Percentiles rank a stretch among this genome's conserved stretches.
Evolutionary conservation across 2,329 filamentous ascomycete species (phyloP).

Genomic region (Gliomastix tumulicola): DNA sequence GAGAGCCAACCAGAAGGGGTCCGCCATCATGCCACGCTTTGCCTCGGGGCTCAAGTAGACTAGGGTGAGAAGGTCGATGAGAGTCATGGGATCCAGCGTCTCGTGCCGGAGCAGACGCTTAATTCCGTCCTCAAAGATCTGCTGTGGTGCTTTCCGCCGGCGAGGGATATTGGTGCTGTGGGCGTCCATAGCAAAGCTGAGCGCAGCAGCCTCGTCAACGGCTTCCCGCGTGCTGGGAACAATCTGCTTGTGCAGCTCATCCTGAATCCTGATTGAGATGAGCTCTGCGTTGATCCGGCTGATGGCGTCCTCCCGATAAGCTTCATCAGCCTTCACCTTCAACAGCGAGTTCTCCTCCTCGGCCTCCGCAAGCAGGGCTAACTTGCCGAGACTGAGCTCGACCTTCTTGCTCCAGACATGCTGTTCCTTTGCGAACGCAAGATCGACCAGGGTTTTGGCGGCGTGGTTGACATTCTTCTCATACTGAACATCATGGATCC

Average conservation of each 20-base stretch:
- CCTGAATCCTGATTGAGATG: slow-evolving; percentile 70
- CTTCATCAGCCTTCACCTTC: slow-evolving; percentile 26
- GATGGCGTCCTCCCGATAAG: slow-evolving; percentile 33
- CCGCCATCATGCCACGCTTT: slow-evolving; percentile 33
- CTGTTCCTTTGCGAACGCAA: slow-evolving; percentile 65
- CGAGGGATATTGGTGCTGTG: slow-evolving; percentile 50
- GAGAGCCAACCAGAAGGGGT: slow-evolving; percentile 72
- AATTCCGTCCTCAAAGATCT: slow-evolving; percentile 66
- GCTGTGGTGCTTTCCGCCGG: slow-evolving; percentile 58
- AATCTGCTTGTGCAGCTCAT: slow-evolving; percentile 66
- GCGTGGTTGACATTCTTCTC: slow-evolving; percentile 72
- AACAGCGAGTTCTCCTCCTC: slow-evolving; percentile 23
- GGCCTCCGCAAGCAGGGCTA: slow-evolving; percentile 63
- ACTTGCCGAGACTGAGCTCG: slow-evolving; percentile 81
- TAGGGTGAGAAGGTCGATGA: slow-evolving; percentile 75
- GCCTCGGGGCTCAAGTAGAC: slow-evolving; percentile 39
- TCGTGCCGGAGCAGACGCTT: slow-evolving; percentile 63
- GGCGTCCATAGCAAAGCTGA: slow-evolving; percentile 67
- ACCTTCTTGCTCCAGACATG: slow-evolving; percentile 92
- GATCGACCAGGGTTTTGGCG: slow-evolving; percentile 59
- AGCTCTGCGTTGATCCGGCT: slow-evolving; percentile 56
- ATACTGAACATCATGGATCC: slow-evolving; percentile 86
- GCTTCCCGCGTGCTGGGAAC: slow-evolving; percentile 60
- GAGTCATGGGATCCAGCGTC: slow-evolving; percentile 56
- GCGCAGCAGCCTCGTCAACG: slow-evolving; percentile 71